Evolutionary conservation across 1,284 basidiomycete genomes (phyloP).

Genomic region (Ustilago loliicola): DNA sequence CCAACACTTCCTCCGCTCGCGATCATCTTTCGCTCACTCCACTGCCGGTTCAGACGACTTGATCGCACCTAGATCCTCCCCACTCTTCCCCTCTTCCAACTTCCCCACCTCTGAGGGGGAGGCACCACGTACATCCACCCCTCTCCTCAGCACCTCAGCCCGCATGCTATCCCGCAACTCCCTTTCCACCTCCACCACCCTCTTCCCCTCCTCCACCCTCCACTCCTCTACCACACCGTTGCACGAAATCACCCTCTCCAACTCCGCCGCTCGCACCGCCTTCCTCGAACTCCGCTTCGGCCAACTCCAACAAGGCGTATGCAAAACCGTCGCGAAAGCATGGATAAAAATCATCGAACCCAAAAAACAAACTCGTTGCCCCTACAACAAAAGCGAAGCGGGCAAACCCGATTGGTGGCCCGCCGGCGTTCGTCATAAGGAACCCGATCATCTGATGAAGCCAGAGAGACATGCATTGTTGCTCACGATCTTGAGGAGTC

Average conservation of each 20-base stretch:
- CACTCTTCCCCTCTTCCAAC: constrained; percentile 31
- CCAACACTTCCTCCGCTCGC: constrained; percentile 31
- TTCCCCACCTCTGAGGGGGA: constrained; percentile 9
- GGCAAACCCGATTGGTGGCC: constrained; percentile 75
- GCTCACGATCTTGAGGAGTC: constrained; percentile 72
- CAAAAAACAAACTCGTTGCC: constrained; percentile 74
- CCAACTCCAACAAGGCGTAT: constrained; percentile 73
- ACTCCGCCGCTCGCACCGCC: constrained; percentile 53
- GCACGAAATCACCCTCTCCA: constrained; percentile 34
- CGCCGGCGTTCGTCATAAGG: constrained; percentile 72
- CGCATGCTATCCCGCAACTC: constrained; percentile 16
- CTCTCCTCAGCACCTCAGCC: constrained; percentile 13
- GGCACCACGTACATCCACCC: constrained; percentile 24
- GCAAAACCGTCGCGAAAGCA: constrained; percentile 74
- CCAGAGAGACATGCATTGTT: constrained; percentile 73
- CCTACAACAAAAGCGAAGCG: constrained; percentile 74
- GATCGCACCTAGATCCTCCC: constrained; percentile 49
- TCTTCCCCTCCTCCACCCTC: background rate
- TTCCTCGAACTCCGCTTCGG: constrained; percentile 69
- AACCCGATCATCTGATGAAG: constrained; percentile 74
- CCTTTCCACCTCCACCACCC: constrained; percentile 6
- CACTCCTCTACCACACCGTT: constrained; percentile 3
- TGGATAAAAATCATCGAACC: constrained; percentile 73
- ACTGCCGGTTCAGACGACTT: background rate
- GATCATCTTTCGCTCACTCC: constrained; percentile 3